Percentiles rank a stretch among this genome's conserved stretches.
Conservation (phyloP, 2,329 filamentous ascomycete species). For the Beauveria pseudobassiana region DNA sequence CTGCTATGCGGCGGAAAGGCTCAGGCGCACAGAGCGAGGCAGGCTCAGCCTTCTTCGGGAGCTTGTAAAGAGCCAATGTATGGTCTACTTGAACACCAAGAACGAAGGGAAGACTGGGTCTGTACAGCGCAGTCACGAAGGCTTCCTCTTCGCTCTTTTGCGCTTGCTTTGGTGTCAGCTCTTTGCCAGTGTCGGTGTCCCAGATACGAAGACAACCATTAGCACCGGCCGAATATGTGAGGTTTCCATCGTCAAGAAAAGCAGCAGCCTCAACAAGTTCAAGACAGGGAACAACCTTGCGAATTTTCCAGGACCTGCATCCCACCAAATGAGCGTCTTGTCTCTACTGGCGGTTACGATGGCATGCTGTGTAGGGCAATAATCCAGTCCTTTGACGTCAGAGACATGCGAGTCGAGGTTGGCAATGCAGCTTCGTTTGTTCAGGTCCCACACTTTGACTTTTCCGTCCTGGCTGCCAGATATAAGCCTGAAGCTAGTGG, state of each 20-base stretch:
- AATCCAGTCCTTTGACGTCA: constrained; percentile 82
- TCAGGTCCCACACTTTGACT: constrained; percentile 83
- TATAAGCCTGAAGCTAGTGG: constrained; percentile 65
- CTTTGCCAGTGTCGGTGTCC: constrained; percentile 67
- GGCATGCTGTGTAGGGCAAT: constrained; percentile 63
- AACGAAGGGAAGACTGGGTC: constrained; percentile 58
- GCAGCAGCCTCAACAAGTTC: constrained; percentile 81
- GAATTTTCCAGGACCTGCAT: constrained; percentile 77
- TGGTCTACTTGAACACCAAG: constrained; percentile 85
- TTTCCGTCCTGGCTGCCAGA: constrained; percentile 94
- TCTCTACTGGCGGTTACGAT: constrained; percentile 83
- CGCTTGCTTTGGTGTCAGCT: constrained; percentile 68
- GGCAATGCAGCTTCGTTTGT: constrained; percentile 70
- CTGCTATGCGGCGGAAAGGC: constrained; percentile 74
- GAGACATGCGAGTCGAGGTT: constrained; percentile 89
- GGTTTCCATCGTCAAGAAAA: constrained; percentile 62
- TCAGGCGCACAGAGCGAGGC: constrained; percentile 31
- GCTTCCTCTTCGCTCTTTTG: constrained; percentile 53
- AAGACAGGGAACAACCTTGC: constrained; percentile 72
- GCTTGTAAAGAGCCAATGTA: constrained; percentile 67
- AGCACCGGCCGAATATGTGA: constrained; percentile 79
- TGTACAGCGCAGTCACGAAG: constrained; percentile 66
- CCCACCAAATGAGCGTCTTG: constrained; percentile 91
- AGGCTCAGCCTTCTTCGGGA: constrained; percentile 32
- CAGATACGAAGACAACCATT: constrained; percentile 79